phyloP scores from a whole-genome alignment of 2,329 filamentous ascomycete genomes.

The Hansfordia pulvinata region DNA sequence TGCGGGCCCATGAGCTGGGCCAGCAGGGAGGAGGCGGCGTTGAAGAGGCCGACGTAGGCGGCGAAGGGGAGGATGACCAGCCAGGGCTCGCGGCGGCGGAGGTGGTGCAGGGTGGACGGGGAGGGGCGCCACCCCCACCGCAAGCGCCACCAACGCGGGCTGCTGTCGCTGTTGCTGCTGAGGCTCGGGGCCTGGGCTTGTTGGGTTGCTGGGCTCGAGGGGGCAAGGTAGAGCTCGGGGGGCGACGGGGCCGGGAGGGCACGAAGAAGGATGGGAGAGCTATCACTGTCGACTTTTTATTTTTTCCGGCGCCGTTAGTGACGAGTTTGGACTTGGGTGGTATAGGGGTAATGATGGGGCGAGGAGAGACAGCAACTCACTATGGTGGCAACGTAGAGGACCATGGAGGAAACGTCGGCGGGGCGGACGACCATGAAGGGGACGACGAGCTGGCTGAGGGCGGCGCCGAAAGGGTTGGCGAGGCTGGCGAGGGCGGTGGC shows the following conservation, averaged over 20 bases:
- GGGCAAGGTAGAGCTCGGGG: no score
- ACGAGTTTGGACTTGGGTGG: neutral
- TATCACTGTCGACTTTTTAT: slow-evolving; percentile 43
- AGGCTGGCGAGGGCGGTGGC: slow-evolving; percentile 77
- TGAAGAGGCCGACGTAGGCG: slow-evolving; percentile 86
- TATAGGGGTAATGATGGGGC: slow-evolving; percentile 3
- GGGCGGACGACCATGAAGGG: slow-evolving; percentile 58
- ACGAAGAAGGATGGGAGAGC: slow-evolving; percentile 68
- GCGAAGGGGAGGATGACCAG: slow-evolving; percentile 70
- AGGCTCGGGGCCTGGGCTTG: slow-evolving; percentile 63
- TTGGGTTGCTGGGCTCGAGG: no score
- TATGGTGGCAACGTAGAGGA: slow-evolving; percentile 75
- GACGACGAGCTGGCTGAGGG: slow-evolving; percentile 74
- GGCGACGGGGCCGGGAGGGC: slow-evolving; percentile 64
- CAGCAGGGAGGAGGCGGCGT: slow-evolving; percentile 73
- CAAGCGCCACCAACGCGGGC: no score
- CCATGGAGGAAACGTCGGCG: slow-evolving; percentile 61
- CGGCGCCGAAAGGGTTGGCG: slow-evolving; percentile 82
- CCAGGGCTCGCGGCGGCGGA: slow-evolving; percentile 59
- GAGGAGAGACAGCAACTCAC: slow-evolving; percentile 29
- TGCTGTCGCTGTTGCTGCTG: slow-evolving; percentile 47
- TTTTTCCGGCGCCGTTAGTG: neutral
- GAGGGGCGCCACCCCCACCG: no score
- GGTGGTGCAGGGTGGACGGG: no score
- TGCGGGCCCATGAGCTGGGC: slow-evolving; percentile 86